Base-by-base conservation (phyloP, 2,329 filamentous ascomycete species). In the Dendryphion nanum region DNA sequence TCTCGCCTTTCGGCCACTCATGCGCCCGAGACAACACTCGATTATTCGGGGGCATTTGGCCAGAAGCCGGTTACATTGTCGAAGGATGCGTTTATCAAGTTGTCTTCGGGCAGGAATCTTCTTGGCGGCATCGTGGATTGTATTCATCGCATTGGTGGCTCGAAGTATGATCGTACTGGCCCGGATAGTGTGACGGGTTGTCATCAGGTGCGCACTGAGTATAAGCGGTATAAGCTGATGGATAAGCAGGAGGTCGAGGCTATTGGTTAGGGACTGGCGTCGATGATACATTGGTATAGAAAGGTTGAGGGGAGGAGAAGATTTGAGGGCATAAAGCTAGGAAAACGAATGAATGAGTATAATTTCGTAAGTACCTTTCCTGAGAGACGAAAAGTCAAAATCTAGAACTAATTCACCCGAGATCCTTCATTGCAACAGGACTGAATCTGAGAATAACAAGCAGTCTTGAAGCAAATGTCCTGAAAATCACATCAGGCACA, bases 151-250 rank as follows among this genome's bases (percentile, higher is more conserved):
- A 44, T 44, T 26, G 38, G 38, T 13, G 38, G 34, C 7, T 38
- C 30, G 10, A 44, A 41, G 23, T 41, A 35, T 26, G 38, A 44
- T 33, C 42, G 38, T 14, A 41, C 38, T 7, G 38, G 34, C 5
- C 34, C 34, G 8, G 31, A 44, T 36, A 38, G 13, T 14, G 35
- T 41, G 24, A 33, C 38, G 3, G 38, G 42, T 6, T 44, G 31
- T 21, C 42, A 44, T 36, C 42, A 44, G 30, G 37, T 43, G 7
- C 33, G 41, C 19, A 44, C 42, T 3, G 38, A 44, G 20, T 44
- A 44, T 21, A 41, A 38, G 31, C 23, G 42, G 6, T 41, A 38
- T 21, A 38, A 41, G 32, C 38, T 35, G 16, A 20, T 38, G 5
- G 38, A 43, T 8, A 44, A 44, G 19, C 41, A 35, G n/a, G 42